Conservation (phyloP, 805 yeast genomes). For the Zygosaccharomyces pseudorouxii region DNA sequence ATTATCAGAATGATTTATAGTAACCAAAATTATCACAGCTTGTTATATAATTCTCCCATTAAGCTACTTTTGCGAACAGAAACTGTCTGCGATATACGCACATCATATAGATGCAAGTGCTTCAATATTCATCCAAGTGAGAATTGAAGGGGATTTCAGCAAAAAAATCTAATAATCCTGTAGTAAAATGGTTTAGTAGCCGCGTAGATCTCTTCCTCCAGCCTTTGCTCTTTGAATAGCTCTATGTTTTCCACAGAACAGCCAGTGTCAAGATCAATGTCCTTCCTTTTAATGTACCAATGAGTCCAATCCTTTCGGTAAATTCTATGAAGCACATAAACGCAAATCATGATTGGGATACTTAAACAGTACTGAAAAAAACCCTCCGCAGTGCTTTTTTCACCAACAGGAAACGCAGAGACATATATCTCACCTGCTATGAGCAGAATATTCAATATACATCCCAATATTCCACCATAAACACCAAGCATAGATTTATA, state of each 20-base stretch:
- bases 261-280: conserved; percentile 56
- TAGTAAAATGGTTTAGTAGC: conserved; percentile 33
- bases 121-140: background rate
- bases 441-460: conserved; percentile 47
- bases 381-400: conserved; percentile 33
- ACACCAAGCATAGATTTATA: conserved; percentile 57
- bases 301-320: conserved; percentile 35
- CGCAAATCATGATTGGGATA: conserved; percentile 41
- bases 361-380: conserved; percentile 53
- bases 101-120: background rate
- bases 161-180: conserved; percentile 36
- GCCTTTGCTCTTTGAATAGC: conserved; percentile 39
- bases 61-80: no score
- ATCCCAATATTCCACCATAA: conserved; percentile 53
- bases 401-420: conserved; percentile 58
- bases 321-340: conserved; percentile 44
- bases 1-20: background rate
- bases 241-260: conserved; percentile 47
- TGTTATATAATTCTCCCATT: no score
- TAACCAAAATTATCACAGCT: no score
- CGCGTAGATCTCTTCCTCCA: conserved; percentile 30
- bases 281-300: conserved; percentile 39
- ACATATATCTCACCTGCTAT: conserved; percentile 69
- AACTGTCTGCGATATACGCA: no score
- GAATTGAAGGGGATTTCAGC: conserved; percentile 17